Percentiles rank a stretch among this genome's conserved stretches.
These are phyloP conservation scores for Lotmaria passim DNA, from an alignment of 208 protist genomes.

Conservation along the genomic window DNA sequence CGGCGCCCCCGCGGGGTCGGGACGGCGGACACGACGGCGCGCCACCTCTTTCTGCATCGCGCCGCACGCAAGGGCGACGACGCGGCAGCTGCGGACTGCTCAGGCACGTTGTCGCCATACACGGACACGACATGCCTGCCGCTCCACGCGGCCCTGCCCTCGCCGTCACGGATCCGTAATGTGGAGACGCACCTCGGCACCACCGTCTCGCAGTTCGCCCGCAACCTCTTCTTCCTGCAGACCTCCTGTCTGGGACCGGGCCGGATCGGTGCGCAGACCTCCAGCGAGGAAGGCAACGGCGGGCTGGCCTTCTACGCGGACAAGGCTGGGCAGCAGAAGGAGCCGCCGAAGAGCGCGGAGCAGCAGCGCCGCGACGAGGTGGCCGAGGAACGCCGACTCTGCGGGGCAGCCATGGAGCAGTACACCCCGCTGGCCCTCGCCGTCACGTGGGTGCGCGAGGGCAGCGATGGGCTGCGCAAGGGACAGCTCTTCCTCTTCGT, in stretches of 20 bases:
- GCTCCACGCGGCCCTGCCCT: conserved; percentile 38
- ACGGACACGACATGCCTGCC: conserved; percentile 58
- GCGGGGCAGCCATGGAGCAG: conserved; percentile 51
- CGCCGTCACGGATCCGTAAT: conserved; percentile 10
- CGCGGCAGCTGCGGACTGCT: too few relatives aligned
- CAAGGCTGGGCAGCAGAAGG: conserved; percentile 43
- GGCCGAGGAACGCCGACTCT: conserved; percentile 34
- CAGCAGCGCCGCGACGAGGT: conserved; percentile 37
- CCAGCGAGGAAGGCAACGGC: conserved; percentile 13
- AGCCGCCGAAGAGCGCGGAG: conserved; percentile 18
- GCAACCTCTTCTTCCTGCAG: conserved; percentile 69
- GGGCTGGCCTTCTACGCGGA: conserved; percentile 79
- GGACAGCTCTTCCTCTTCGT: conserved; percentile 80
- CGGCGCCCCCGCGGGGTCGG: conserved; percentile 19
- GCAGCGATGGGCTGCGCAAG: conserved; percentile 26
- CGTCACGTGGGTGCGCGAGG: conserved; percentile 63
- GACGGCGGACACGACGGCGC: conserved; percentile 21
- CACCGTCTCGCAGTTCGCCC: conserved; percentile 28
- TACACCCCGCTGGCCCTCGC: conserved; percentile 75
- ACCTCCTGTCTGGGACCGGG: conserved; percentile 65
- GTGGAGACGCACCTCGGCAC: conserved; percentile 42
- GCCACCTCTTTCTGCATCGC: conserved; percentile 8
- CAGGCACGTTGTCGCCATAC: conserved; percentile 21
- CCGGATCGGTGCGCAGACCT: conserved; percentile 32
- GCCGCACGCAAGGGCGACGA: not conserved